Percentiles rank a stretch among this genome's conserved stretches.
These are phyloP conservation scores for Aeschynomene evenia DNA, from an alignment of 306 rosid genomes.

Conservation along the genomic window DNA sequence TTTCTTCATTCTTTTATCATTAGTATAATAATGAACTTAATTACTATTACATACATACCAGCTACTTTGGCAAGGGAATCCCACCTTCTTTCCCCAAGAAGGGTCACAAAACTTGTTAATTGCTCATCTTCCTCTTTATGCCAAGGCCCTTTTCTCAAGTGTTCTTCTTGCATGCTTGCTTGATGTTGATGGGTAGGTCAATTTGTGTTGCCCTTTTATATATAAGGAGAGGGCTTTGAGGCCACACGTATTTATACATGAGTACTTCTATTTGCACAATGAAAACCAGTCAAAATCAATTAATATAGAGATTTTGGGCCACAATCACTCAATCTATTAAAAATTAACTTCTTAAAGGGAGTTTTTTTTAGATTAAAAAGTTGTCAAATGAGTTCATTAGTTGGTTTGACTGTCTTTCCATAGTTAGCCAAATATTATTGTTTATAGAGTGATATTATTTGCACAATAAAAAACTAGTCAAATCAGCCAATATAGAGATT, in stretches of 20 bases:
- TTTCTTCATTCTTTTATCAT: background rate
- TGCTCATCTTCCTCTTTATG: constrained; percentile 66
- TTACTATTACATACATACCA: constrained; percentile 47
- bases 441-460: no score
- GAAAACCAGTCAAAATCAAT: no score
- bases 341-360: no score
- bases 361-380: no score
- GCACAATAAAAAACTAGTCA: no score
- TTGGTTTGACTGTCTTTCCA: no score
- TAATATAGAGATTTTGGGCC: no score
- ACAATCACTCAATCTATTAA: no score
- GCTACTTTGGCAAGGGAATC: constrained; percentile 70
- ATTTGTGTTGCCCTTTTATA: background rate
- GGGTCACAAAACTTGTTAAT: constrained; percentile 48
- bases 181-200: constrained; percentile 2
- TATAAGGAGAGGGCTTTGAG: constrained; percentile 8
- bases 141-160: constrained; percentile 68
- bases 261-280: no score
- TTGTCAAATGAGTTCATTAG: no score
- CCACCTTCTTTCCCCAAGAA: constrained; percentile 63
- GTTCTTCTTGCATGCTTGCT: constrained; percentile 38
- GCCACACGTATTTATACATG: constrained; percentile 16
- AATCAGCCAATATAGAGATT: no score
- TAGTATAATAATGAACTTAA: background rate
- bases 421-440: no score